phyloP scores from a whole-genome alignment of 176 grass and related monocot species.

The Tuctoria greenei region DNA sequence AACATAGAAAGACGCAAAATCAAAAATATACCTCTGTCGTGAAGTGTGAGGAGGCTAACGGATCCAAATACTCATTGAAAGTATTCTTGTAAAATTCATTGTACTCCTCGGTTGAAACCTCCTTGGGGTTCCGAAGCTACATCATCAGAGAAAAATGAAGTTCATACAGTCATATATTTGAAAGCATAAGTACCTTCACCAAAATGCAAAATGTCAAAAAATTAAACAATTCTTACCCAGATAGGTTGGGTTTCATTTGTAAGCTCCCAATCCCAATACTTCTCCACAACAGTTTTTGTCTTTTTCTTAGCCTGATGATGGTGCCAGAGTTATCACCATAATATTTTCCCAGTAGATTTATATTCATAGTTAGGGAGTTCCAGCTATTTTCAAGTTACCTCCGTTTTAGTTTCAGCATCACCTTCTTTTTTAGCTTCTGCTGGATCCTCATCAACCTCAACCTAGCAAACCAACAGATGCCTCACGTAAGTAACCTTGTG shows the following conservation, averaged over 20 bases:
- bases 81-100: constrained; percentile 98
- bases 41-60: constrained; percentile 89
- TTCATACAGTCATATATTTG: not conserved
- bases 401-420: constrained; percentile 55
- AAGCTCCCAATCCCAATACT: constrained; percentile 99
- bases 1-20: not conserved
- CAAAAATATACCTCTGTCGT: constrained; percentile 72
- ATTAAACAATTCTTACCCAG: constrained; percentile 64
- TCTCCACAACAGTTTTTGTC: constrained; percentile 88
- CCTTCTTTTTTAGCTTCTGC: constrained; percentile 67
- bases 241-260: constrained; percentile 96
- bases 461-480: constrained; percentile 37
- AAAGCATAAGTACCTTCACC: not conserved
- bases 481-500: not conserved
- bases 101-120: constrained; percentile 89
- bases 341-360: constrained; percentile 20
- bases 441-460: constrained; percentile 91
- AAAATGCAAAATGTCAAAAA: not conserved
- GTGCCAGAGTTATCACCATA: not conserved
- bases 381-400: constrained; percentile 46
- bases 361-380: not conserved
- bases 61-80: constrained; percentile 87
- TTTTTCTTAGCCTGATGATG: constrained; percentile 71
- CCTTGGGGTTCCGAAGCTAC: constrained; percentile 82
- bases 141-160: not conserved